Conservation (phyloP, 192 early-diverging fungal genomes). For the Coemansia aciculifera region DNA sequence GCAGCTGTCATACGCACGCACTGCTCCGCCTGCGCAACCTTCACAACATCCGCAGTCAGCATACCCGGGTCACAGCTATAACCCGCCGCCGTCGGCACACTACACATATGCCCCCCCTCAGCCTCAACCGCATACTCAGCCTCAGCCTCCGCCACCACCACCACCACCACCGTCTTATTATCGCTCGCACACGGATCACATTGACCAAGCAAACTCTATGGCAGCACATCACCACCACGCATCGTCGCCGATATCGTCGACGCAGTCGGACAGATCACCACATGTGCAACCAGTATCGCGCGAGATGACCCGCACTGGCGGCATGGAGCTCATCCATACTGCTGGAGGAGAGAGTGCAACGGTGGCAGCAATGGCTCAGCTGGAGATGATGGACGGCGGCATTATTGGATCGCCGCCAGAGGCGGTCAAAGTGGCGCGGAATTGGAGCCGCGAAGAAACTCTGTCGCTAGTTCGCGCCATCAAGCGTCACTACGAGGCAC, state of each 20-base stretch:
- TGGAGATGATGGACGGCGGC: neutral
- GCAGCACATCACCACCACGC: neutral
- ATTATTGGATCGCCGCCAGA: slow-evolving; percentile 6
- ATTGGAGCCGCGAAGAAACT: slow-evolving; percentile 55
- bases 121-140: neutral
- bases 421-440: slow-evolving; percentile 46
- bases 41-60: neutral
- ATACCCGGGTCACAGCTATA: neutral
- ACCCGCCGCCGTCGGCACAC: neutral
- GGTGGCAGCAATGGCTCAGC: neutral
- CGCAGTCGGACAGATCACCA: neutral
- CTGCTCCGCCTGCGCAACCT: neutral
- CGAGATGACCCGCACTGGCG: neutral
- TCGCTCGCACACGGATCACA: neutral
- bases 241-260: neutral
- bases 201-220: neutral
- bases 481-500: slow-evolving; percentile 49
- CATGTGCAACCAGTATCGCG: neutral
- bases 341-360: neutral
- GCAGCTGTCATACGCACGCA: neutral
- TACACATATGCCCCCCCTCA: neutral
- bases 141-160: neutral
- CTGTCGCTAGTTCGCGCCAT: slow-evolving; percentile 53
- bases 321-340: neutral
- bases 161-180: neutral